Base-by-base conservation (phyloP, 257 asterid species). In the Agastache rugosa region DNA sequence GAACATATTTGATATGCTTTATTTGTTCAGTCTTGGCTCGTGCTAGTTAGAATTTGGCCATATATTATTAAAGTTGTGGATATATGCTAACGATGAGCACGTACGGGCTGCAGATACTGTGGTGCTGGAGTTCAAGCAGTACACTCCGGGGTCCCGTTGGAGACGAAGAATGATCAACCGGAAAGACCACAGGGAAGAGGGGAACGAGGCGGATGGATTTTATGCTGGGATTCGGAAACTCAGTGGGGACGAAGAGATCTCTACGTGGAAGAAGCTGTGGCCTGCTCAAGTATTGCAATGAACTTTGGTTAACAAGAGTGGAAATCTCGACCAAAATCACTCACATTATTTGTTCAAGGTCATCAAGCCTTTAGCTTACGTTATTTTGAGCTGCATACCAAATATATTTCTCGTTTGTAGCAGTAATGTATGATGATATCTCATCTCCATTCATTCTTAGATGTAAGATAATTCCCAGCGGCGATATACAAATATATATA, bases 61-160 rank as follows among this genome's bases (percentile, higher is more conserved):
- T 3, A 37, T 37, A 37, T 37, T 7, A 39, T 39, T 5, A 15
- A 48, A 48, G 9, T n/a, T 48, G 42, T 19, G 51, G 42, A 37
- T 58, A 68, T 56, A 37, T 74, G 51, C 71, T 72, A 41, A 79
- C 72, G 51, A 60, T 31, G 79, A 65, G 60, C 25, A 14, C 17
- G 68, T 47, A 31, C 7, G 37, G 7, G 66, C 20, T 84, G 63
- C 91, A 90, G 97, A 86, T 29, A 79, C 72, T 6, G 83, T 92
- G 75, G 85, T 85, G 71, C 84, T 92, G 53, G 96, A 90, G 93
- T 92, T 92, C 90, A 89, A 83, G 67, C 98, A 92, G 71, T 90
- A 92, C 74, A 76, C 97, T 0, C 85, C 66, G 29, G 96, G 96
- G 2, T 90, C 96, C 0, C 93, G 93, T 65, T 92, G 98, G 98